Base-by-base conservation (phyloP, 1,139 yeast genomes). In the Suhomyces panamericanus region DNA sequence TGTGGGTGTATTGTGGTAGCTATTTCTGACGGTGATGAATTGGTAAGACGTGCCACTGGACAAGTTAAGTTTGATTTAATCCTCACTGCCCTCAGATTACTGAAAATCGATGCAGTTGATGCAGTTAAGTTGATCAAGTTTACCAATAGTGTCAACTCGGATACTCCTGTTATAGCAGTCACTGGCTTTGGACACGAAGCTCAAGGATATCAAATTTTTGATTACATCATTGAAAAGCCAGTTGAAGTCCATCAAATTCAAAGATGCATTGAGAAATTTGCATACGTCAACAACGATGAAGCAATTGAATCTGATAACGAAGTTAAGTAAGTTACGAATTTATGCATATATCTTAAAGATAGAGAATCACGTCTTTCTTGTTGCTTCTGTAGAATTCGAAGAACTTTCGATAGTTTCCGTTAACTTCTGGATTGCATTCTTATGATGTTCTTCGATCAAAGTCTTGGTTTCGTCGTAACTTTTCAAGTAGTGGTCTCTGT, bases 1-100 rank as follows among this genome's bases (percentile, higher is more conserved):
- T 63, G 85, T 29, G 96, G 95, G 0, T 89, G 96, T 65, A 80
- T 85, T 12, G 96, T 89, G 8, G 88, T 88, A 7, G 73, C 89
- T 1, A 87, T 87, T 6, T 72, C 83, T 0, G 83, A 85, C 50
- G 96, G 96, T 1, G 93, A 90, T 50, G 96, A 89, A 51, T 73
- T 90, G 44, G 80, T 90, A 12, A 76, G 95, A 48, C 68, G 95
- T 46, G 90, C 93, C 6, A 86, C 95, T 0, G 87, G 96, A 33
- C 85, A 84, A 45, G 88, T 89, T 22, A 83, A 81, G 56, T 93
- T 89, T 67, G 97, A 91, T 64, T 57, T 90, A 36, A 89, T 93
- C 31, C 74, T 91, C 49, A 83, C 95, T 0, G 93, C 93, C 2
- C 73, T 86, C 49, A 80, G 80, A 55, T 69, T 87, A 24, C 80